Base-by-base conservation (phyloP, 2,329 filamentous ascomycete genomes). In the Curvularia spicifera region DNA sequence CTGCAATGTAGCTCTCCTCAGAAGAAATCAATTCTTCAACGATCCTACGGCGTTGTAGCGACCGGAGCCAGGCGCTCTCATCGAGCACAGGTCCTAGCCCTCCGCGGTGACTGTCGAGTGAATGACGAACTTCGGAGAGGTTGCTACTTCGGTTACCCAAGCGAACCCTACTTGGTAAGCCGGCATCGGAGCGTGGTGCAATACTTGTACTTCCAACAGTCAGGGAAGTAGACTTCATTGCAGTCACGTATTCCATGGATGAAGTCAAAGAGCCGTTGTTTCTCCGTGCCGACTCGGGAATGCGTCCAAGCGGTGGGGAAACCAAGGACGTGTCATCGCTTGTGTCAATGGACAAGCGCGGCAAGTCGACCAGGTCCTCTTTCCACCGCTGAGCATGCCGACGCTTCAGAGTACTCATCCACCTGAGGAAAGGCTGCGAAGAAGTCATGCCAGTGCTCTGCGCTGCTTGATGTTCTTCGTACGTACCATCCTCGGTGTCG, bases 1-100 rank as follows among this genome's bases (percentile, higher is more conserved):
- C 94, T 15, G 89, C 87, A 67, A 98, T 88, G 73, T 98, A 98
- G 69, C 89, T 87, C 73, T 95, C 90, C 76, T 98, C 95, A 0
- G 93, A 96, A 56, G 80, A 85, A 60, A 97, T 87, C 50, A 98
- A 81, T 78, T 98, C 95, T 71, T 95, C 91, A 35, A 98, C 78
- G 39, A 96, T 87, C 61, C 89, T 87, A 13, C 91, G 87, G 60
- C 95, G 86, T 69, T 93, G 90, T 20, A 90, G 77, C 1, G 91
- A 86, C 52, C 93, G 86, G 64, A 88, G 85, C 42, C 85, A 84
- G n/a, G 90, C 88, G 29, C 83, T 87, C 57, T 89, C 84, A 65
- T 97, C 92, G 10, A 88, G 74, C 12, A 80, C 72, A 15, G 79
- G 78, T 12, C 78, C 80, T 18, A 81, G 74, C 2, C 74, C 70